phyloP scores from a whole-genome alignment of 257 asterid species.

The Nicotiana obtusifolia region DNA sequence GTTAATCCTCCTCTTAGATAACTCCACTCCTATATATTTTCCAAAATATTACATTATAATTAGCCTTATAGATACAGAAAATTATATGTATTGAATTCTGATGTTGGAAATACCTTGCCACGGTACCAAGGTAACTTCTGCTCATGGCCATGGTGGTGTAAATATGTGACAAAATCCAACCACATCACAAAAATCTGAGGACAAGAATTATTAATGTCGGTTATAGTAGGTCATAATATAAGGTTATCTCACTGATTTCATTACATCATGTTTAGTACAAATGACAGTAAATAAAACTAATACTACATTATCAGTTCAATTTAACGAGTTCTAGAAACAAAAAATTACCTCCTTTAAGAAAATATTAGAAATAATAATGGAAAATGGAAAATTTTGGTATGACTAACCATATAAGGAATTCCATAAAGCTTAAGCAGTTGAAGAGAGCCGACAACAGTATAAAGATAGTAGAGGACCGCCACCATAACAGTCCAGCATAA shows the following conservation, averaged over 20 bases:
- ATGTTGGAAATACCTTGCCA: constrained; percentile 43
- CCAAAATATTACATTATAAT: not conserved
- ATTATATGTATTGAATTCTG: no score
- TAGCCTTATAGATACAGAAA: no score
- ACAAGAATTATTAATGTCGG: not conserved
- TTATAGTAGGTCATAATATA: not conserved
- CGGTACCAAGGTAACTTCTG: constrained; percentile 87
- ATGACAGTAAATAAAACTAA: no score
- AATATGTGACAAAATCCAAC: constrained; percentile 75
- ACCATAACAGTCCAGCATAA: constrained; percentile 68
- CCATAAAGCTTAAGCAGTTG: constrained; percentile 58
- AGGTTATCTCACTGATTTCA: not conserved
- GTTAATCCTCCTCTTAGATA: constrained; percentile 87
- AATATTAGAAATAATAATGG: not conserved
- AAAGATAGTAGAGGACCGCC: constrained; percentile 35
- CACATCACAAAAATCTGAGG: constrained; percentile 66
- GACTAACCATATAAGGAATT: constrained; percentile 62
- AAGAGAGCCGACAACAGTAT: constrained; percentile 37
- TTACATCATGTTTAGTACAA: no score
- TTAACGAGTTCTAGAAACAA: no score
- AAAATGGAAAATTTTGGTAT: not conserved
- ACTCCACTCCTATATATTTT: constrained; percentile 63
- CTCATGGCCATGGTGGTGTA: constrained; percentile 88
- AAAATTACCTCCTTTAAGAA: no score
- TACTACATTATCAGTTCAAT: no score